phyloP scores from a whole-genome alignment of 257 asterid genomes.

The Thymus mandschuricus region DNA sequence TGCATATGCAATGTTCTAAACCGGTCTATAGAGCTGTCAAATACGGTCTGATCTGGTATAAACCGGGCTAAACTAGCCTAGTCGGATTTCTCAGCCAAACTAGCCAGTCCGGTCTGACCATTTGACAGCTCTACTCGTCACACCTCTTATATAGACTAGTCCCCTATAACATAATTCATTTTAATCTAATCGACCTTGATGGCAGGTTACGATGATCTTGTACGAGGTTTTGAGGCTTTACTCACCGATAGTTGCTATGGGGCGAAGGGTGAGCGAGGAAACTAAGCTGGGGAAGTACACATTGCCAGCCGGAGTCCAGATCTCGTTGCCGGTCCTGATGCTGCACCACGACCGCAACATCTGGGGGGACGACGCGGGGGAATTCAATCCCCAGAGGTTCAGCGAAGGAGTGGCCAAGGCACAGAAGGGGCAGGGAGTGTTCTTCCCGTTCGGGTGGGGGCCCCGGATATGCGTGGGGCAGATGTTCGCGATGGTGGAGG shows the following conservation, averaged over 20 bases:
- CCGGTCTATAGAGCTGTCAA: too few relatives aligned
- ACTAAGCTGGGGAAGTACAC: constrained; percentile 34
- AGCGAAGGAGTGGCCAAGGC: constrained; percentile 45
- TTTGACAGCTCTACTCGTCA: too few relatives aligned
- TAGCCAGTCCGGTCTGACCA: too few relatives aligned
- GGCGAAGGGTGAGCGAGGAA: constrained; percentile 30
- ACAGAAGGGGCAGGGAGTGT: constrained; percentile 29
- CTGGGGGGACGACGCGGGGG: constrained; percentile 50
- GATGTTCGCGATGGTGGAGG: constrained; percentile 42
- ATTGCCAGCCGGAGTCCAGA: constrained; percentile 39
- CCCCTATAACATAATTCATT: too few relatives aligned
- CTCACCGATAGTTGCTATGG: constrained; percentile 23
- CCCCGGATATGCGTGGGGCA: constrained; percentile 50
- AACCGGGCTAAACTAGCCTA: too few relatives aligned
- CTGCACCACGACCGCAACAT: constrained; percentile 33
- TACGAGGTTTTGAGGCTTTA: constrained; percentile 49
- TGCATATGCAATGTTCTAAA: too few relatives aligned
- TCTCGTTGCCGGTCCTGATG: constrained; percentile 25
- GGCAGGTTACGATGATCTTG: constrained; percentile 48
- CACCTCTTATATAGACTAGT: too few relatives aligned
- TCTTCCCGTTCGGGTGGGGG: constrained; percentile 52
- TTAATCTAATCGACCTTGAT: background rate
- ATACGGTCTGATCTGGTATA: too few relatives aligned
- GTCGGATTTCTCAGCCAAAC: too few relatives aligned
- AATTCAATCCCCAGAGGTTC: constrained; percentile 50